Evolutionary conservation across 148 eudicot genomes (phyloP), one percentile per base, ranked within the genome.

Genomic region (Arctostaphylos glauca): DNA sequence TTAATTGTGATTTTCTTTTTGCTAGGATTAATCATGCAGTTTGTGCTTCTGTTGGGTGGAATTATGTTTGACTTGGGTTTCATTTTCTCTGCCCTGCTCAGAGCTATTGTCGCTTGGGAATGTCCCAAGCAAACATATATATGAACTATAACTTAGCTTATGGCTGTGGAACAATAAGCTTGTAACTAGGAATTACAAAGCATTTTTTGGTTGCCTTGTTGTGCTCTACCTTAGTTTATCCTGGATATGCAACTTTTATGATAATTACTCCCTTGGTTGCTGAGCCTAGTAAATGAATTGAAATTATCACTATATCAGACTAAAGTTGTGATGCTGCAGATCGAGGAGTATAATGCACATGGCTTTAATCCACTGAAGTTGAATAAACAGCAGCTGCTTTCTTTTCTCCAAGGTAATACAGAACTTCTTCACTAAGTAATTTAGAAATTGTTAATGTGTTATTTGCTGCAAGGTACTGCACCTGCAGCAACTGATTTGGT

Each of bases 351-450:
- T 80, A 90, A 90, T 81, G 86, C 76, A 44, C 84, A 64, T 88
- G 87, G 79, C 73, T 80, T 81, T 75, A 84, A 86, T 82, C 83
- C 89, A 74, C 79, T 83, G 81, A 88, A 89, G 84, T 91, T 93
- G 68, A 88, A 89, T 62, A 88, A 87, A 75, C 87, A 89, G 58
- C 93, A 90, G 86, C 80, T 96, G 83, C 83, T 90, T 84, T 85
- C 84, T 68, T 89, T 94, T 81, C 85, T 94, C 82, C 87, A 83
- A 90, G 98, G 99, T 96, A 84, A 38, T 54, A 31, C 14, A 55
- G 7, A 66, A 38, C 15, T 44, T 78, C 58, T 46, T 76, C 23
- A 56, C 58, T 41, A 49, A 55, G 44, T 58, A 54, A 2, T 77
- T 59, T 77, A 50, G 77, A 76, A 55, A 47, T 49, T 59, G 41